Conservation (phyloP, 2,329 filamentous ascomycete species). For the Acrocalymma vagum region DNA sequence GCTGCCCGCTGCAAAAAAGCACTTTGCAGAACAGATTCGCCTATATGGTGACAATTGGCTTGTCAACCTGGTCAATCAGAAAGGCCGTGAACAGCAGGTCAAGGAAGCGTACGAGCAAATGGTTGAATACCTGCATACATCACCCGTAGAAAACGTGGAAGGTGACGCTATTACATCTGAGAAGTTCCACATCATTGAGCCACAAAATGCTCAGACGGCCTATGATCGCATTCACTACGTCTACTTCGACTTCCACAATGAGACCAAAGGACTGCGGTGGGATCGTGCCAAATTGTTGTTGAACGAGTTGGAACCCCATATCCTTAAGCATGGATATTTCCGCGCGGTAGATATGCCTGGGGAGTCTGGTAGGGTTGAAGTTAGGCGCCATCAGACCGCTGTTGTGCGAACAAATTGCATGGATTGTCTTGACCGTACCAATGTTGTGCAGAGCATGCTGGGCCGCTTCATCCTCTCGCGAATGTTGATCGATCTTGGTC, state of each 20-base stretch:
- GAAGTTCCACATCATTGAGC: constrained; percentile 82
- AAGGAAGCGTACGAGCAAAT: constrained; percentile 96
- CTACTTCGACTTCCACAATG: constrained; percentile 98
- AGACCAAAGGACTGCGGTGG: constrained; percentile 95
- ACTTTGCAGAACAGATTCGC: constrained; percentile 92
- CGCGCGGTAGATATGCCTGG: constrained; percentile 86
- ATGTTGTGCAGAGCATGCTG: constrained; percentile 97
- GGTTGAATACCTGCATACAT: constrained; percentile 77
- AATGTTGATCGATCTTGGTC: constrained; percentile 84
- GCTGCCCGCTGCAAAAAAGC: constrained; percentile 78
- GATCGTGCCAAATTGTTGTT: constrained; percentile 88
- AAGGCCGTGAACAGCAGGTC: constrained; percentile 85
- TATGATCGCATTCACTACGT: constrained; percentile 92
- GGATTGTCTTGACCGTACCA: constrained; percentile 98
- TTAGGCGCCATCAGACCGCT: constrained; percentile 81
- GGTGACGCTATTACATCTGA: constrained; percentile 74
- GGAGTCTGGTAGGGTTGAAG: constrained; percentile 77
- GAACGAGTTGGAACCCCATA: constrained; percentile 78
- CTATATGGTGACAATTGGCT: constrained; percentile 97
- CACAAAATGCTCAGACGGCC: constrained; percentile 64
- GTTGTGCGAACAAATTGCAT: constrained; percentile 99
- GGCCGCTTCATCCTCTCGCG: constrained; percentile 88
- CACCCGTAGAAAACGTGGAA: constrained; percentile 71
- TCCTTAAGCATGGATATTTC: constrained; percentile 89
- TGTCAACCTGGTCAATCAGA: constrained; percentile 97